These are phyloP conservation scores for Euphorbia schlechtendalii DNA, from an alignment of 441 rosid genomes.

Conservation along the genomic window DNA sequence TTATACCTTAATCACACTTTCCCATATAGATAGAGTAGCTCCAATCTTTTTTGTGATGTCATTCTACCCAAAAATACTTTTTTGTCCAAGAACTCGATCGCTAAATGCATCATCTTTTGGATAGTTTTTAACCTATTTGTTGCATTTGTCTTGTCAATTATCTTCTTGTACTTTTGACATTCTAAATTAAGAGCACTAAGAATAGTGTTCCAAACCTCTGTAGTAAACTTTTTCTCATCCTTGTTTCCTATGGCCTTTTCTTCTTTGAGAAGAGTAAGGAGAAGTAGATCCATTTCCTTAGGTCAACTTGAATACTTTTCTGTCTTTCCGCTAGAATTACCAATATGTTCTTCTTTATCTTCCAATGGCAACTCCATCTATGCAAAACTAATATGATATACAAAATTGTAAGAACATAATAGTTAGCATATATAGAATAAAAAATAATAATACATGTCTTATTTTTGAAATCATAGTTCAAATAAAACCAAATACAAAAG, in stretches of 20 bases:
- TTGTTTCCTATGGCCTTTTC: neutral
- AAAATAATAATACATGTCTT: too few relatives aligned
- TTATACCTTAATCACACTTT: neutral
- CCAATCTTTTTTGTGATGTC: neutral
- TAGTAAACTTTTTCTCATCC: neutral
- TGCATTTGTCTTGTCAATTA: neutral
- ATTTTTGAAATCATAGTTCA: neutral
- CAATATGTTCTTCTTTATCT: neutral
- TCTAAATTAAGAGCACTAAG: neutral
- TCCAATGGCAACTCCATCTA: neutral
- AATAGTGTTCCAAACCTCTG: neutral
- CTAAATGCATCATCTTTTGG: neutral
- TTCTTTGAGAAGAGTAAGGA: neutral
- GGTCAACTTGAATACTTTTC: neutral
- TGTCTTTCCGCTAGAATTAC: neutral
- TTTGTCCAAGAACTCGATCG: neutral
- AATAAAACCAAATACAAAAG: neutral
- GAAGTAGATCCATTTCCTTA: neutral
- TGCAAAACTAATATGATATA: too few relatives aligned
- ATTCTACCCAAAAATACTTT: neutral
- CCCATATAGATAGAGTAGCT: neutral
- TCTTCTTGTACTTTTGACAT: neutral
- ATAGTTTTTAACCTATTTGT: conserved; percentile 1
- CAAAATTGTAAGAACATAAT: too few relatives aligned
- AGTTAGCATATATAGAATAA: too few relatives aligned